A percentile compares a stretch with the other conserved stretches of the same genome.
phyloP scores from a whole-genome alignment of 2,329 filamentous ascomycete species.

The Colletotrichum coccodes region DNA sequence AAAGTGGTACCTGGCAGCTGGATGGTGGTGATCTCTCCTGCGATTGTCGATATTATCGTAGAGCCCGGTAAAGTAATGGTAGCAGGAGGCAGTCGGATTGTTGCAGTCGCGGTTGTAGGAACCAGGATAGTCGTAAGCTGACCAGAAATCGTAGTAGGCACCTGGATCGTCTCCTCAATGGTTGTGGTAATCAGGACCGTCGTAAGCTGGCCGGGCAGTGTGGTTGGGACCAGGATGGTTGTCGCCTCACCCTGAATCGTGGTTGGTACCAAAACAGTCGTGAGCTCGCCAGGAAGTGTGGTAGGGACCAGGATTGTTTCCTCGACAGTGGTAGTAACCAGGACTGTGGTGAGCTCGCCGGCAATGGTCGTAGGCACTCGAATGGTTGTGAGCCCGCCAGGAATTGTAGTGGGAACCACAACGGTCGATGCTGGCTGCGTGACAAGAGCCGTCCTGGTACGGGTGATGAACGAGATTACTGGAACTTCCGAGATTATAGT shows the following conservation, averaged over 20 bases:
- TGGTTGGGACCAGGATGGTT: not conserved
- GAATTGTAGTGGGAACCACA: not conserved
- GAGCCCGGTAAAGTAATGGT: conserved; percentile 17
- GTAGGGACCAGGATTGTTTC: not conserved
- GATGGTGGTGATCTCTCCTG: conserved; percentile 33
- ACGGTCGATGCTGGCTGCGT: too few relatives aligned
- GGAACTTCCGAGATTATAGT: conserved; percentile 16
- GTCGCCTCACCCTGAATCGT: not conserved
- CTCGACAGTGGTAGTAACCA: not conserved
- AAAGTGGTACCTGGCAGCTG: conserved; percentile 24
- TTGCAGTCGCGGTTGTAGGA: conserved; percentile 37
- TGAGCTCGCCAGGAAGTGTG: conserved; percentile 1
- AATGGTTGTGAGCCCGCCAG: not conserved
- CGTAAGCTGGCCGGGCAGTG: not conserved
- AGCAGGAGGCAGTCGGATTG: conserved; percentile 30
- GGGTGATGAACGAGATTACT: conserved; percentile 12
- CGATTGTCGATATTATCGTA: conserved; percentile 39
- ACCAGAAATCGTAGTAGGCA: not conserved
- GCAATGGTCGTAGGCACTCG: conserved; percentile 7
- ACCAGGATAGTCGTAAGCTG: conserved; percentile 29
- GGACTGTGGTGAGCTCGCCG: not conserved
- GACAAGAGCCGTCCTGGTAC: conserved; percentile 4
- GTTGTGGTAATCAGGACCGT: conserved; percentile 37
- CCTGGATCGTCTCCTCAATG: conserved; percentile 31
- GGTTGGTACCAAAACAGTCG: not conserved